Evolutionary conservation across 192 early-diverging fungal species (phyloP).

Genomic region (Backusella psychrophila): DNA sequence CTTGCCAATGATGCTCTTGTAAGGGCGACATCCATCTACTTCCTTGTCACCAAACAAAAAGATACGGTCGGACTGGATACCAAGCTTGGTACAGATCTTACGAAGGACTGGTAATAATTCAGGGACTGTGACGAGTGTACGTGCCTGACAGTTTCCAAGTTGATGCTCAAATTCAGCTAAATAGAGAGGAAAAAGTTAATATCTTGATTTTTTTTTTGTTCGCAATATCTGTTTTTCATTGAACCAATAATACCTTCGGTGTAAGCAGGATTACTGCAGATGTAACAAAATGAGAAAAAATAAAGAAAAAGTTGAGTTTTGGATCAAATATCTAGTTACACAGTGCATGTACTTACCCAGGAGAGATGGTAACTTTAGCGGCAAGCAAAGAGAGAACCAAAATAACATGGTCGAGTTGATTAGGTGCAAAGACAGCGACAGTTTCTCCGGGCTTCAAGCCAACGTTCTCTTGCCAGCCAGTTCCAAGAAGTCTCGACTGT

Average conservation of each 20-base stretch:
- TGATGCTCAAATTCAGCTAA: conserved; percentile 62
- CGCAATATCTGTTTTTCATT: background rate
- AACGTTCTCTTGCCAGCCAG: conserved; percentile 47
- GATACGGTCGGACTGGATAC: conserved; percentile 8
- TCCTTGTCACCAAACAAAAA: conserved; percentile 31
- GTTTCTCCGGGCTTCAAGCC: conserved; percentile 68
- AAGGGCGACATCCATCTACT: conserved; percentile 21
- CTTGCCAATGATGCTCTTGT: conserved; percentile 5
- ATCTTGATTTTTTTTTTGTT: background rate
- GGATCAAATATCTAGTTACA: background rate
- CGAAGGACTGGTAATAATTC: conserved; percentile 24
- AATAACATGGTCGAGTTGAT: conserved; percentile 63
- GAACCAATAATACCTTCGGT: conserved; percentile 40
- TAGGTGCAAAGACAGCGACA: conserved; percentile 70
- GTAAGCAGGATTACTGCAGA: conserved; percentile 72
- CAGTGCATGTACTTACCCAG: conserved; percentile 35
- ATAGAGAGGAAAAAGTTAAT: background rate
- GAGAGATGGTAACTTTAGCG: conserved; percentile 67
- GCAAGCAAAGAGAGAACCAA: conserved; percentile 56
- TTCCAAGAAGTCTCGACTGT: conserved; percentile 34
- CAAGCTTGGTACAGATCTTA: conserved; percentile 8
- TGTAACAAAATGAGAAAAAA: background rate
- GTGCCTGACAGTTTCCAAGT: conserved; percentile 66
- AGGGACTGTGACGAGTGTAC: conserved; percentile 57
- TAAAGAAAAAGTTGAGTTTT: background rate